Conservation (phyloP, 805 yeast species). For the Nakazawaea populi region DNA sequence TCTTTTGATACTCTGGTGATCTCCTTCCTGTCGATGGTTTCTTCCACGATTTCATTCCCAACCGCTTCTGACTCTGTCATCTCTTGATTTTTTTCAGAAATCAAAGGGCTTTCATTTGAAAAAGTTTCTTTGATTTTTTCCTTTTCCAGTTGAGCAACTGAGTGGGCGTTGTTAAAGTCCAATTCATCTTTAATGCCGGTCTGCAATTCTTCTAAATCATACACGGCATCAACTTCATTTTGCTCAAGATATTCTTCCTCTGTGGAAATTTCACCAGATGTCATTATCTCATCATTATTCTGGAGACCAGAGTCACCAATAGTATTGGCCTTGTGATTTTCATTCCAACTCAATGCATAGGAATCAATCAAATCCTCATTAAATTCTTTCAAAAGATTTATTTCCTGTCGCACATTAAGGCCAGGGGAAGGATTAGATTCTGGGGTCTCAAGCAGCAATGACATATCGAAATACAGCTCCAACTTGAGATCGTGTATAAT, state of each 20-base stretch:
- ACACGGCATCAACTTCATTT: background rate
- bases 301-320: no score
- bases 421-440: background rate
- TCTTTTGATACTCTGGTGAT: background rate
- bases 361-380: background rate
- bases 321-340: no score
- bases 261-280: no score
- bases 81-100: no score
- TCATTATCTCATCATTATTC: no score
- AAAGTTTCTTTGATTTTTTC: no score
- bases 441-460: background rate
- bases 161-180: no score
- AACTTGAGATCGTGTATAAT: conserved; percentile 1
- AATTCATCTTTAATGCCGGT: background rate
- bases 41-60: background rate
- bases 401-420: background rate
- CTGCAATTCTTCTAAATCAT: background rate
- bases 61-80: no score
- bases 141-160: no score
- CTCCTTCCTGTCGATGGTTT: background rate
- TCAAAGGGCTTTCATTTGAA: no score
- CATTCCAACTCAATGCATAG: background rate
- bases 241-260: background rate
- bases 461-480: background rate
- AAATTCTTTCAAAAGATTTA: background rate